A percentile compares a stretch with the other conserved stretches of the same genome.
phyloP scores from a whole-genome alignment of 345 rosid genomes.

The Citrus sp. region DNA sequence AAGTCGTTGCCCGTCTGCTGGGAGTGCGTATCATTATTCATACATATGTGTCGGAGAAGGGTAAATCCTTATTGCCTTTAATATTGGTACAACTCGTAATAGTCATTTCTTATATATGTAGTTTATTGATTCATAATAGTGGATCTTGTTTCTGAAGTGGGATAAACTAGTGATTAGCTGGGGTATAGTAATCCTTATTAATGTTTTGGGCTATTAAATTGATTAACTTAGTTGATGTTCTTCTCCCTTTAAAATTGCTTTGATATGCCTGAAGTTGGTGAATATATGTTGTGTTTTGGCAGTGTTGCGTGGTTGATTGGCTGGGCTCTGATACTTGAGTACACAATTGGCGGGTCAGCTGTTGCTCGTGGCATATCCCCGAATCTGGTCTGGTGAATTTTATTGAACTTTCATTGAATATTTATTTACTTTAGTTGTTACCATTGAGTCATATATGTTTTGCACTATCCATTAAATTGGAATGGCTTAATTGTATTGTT shows the following conservation, averaged over 20 bases:
- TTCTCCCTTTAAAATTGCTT: background rate
- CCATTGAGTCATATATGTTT: background rate
- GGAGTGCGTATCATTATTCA: conserved; percentile 97
- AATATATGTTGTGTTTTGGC: background rate
- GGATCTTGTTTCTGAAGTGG: background rate
- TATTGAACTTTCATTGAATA: background rate
- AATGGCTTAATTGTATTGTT: background rate
- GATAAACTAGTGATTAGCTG: background rate
- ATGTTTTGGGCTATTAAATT: background rate
- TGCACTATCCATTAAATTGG: background rate
- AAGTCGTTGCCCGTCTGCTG: conserved; percentile 95
- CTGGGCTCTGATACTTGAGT: conserved; percentile 91
- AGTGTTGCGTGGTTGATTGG: conserved; percentile 97
- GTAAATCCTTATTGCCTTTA: conserved; percentile 30
- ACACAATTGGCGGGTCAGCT: conserved; percentile 93
- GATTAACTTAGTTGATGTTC: background rate
- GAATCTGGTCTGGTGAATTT: conserved; percentile 48
- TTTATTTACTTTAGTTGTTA: background rate
- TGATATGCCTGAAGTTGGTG: background rate
- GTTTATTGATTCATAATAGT: background rate
- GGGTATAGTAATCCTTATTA: background rate
- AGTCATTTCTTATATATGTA: background rate
- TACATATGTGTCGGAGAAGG: conserved; percentile 96
- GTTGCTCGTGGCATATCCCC: conserved; percentile 93
- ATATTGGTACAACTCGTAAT: background rate